Percentiles rank a stretch among this genome's conserved stretches.
phyloP scores from a whole-genome alignment of 371 early-diverging fungal species.

The Mortierella sp. region DNA sequence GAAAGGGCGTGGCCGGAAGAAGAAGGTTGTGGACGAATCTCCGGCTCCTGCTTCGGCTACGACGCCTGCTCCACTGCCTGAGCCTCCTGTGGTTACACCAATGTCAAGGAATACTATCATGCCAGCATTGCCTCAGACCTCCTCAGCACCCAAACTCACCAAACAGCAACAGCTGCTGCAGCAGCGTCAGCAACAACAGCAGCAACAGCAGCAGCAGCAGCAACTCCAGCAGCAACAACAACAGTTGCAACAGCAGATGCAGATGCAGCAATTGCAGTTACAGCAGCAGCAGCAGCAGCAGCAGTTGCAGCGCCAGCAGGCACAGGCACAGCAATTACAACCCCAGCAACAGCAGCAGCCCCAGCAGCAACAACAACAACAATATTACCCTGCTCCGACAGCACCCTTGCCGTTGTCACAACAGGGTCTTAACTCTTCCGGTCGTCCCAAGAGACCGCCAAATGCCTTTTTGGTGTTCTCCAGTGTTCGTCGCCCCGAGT shows the following conservation, averaged over 20 bases:
- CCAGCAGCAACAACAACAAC: constrained; percentile 22
- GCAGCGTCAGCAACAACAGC: constrained; percentile 25
- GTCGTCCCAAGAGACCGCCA: constrained; percentile 60
- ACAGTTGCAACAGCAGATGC: constrained; percentile 21
- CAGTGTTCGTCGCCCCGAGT: constrained; percentile 67
- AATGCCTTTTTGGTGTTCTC: constrained; percentile 67
- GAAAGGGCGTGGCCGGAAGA: constrained; percentile 46
- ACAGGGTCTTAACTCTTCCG: constrained; percentile 31
- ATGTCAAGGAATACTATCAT: constrained; percentile 14
- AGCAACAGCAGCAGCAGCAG: constrained; percentile 23
- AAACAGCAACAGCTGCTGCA: constrained; percentile 26
- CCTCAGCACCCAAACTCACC: constrained; percentile 22
- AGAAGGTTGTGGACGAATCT: constrained; percentile 30
- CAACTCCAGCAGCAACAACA: constrained; percentile 23
- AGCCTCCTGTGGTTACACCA: constrained; percentile 9
- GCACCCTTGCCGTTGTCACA: constrained; percentile 26
- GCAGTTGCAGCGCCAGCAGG: constrained; percentile 10
- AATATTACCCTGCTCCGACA: constrained; percentile 7
- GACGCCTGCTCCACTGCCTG: constrained; percentile 18
- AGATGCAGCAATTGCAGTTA: constrained; percentile 17
- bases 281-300: constrained; percentile 25
- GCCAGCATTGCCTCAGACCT: constrained; percentile 28
- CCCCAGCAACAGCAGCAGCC: constrained; percentile 9
- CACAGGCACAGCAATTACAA: constrained; percentile 4
- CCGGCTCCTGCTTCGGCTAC: constrained; percentile 11